phyloP scores from a whole-genome alignment of 495 filamentous ascomycete genomes.

The Pseudoneurospora amorphoporcata region DNA sequence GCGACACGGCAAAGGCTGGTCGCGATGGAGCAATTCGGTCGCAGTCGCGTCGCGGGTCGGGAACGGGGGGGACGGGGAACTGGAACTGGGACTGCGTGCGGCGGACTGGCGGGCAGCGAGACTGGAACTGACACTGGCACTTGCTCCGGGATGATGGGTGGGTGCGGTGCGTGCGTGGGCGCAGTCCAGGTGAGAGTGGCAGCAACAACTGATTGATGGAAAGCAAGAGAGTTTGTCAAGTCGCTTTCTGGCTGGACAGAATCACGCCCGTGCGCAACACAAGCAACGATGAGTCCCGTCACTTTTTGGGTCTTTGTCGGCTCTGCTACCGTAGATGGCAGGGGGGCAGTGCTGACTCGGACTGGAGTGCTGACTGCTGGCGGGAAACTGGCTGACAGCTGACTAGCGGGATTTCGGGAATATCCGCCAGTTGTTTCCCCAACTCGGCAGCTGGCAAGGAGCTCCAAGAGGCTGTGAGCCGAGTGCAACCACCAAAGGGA shows the following conservation, averaged over 20 bases:
- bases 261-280: background rate
- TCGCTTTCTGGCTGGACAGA: conserved; percentile 16
- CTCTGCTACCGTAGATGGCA: background rate
- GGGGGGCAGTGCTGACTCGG: background rate
- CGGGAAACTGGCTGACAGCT: background rate
- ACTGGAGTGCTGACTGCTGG: background rate
- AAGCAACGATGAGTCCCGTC: background rate
- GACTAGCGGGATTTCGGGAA: background rate
- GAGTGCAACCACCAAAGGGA: background rate
- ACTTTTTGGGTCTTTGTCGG: background rate
- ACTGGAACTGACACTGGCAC: background rate
- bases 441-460: background rate
- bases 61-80: conserved; percentile 7
- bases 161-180: background rate
- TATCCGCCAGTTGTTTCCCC: background rate
- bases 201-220: background rate
- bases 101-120: background rate
- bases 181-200: conserved; percentile 22
- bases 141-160: background rate
- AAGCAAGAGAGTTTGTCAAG: background rate
- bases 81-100: background rate
- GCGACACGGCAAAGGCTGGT: conserved; percentile 33
- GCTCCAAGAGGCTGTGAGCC: background rate
- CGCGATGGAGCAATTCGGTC: conserved; percentile 32
- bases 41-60: conserved; percentile 41